Conservation (phyloP, 2,329 filamentous ascomycete species). For the Pseudocercospora cruenta region DNA sequence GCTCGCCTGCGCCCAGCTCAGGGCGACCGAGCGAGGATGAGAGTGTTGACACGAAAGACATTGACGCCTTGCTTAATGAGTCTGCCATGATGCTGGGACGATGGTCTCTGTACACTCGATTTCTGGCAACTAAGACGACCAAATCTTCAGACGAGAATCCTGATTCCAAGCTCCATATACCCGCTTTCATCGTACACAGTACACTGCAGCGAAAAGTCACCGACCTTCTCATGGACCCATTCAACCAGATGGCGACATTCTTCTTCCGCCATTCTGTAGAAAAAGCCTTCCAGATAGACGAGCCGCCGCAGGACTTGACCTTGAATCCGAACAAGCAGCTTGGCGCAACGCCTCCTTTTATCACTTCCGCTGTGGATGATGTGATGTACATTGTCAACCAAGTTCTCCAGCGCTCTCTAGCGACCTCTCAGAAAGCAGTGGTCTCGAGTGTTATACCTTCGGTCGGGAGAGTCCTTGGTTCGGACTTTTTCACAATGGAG, state of each 20-base stretch:
- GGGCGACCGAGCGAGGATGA: slow-evolving; percentile 80
- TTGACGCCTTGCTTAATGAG: slow-evolving; percentile 85
- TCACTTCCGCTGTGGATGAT: slow-evolving; percentile 94
- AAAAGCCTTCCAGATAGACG: slow-evolving; percentile 95
- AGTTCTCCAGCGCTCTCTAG: slow-evolving; percentile 81
- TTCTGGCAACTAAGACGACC: slow-evolving; percentile 80
- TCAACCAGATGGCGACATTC: slow-evolving; percentile 91
- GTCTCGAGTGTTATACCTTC: slow-evolving; percentile 77
- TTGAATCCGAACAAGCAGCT: slow-evolving; percentile 73
- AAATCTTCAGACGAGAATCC: slow-evolving; percentile 23
- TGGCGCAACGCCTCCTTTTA: slow-evolving; percentile 80
- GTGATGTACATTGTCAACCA: slow-evolving; percentile 99
- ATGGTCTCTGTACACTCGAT: slow-evolving; percentile 91
- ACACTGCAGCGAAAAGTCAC: slow-evolving; percentile 79
- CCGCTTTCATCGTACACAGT: slow-evolving; percentile 75
- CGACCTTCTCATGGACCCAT: slow-evolving; percentile 74
- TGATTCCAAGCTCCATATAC: slow-evolving; percentile 60
- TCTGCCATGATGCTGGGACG: slow-evolving; percentile 88
- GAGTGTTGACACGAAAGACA: slow-evolving; percentile 92
- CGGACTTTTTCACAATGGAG: slow-evolving; percentile 95
- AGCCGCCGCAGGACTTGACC: slow-evolving; percentile 77
- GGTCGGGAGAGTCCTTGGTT: slow-evolving; percentile 76
- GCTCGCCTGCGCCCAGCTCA: slow-evolving; percentile 69
- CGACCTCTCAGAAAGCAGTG: slow-evolving; percentile 80
- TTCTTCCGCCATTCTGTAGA: slow-evolving; percentile 96